Evolutionary conservation across 495 filamentous ascomycete species (phyloP).

Genomic region (Choiromyces venosus): DNA sequence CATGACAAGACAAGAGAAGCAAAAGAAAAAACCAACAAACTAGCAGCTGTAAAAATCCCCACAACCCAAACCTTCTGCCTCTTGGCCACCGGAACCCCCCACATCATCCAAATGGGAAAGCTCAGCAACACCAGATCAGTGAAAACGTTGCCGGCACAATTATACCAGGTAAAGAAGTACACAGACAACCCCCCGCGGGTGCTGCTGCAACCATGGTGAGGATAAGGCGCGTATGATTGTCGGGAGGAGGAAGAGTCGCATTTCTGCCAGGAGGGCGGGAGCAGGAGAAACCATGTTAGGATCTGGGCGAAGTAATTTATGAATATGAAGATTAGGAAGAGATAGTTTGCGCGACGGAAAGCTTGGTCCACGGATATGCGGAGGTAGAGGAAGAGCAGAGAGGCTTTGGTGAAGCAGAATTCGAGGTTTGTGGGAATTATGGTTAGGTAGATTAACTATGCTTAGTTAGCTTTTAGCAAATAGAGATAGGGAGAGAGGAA

Average conservation of each 20-base stretch:
- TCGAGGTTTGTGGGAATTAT: background rate
- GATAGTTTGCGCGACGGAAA: background rate
- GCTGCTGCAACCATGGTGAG: too few species aligned
- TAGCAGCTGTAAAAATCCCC: background rate
- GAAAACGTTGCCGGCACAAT: background rate
- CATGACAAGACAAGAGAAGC: too few species aligned
- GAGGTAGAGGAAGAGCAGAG: background rate
- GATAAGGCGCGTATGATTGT: too few species aligned
- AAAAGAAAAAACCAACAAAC: slow-evolving; percentile 1
- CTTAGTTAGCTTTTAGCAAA: background rate
- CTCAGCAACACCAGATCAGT: background rate
- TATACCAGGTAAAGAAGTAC: background rate
- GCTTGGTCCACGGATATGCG: background rate
- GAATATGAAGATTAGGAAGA: background rate
- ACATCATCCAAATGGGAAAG: background rate
- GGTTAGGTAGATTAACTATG: background rate
- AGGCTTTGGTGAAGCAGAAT: background rate
- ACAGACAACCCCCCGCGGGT: too few species aligned
- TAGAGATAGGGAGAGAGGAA: background rate
- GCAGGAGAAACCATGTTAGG: background rate
- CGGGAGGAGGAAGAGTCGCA: too few species aligned
- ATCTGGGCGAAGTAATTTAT: background rate
- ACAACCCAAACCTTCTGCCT: background rate
- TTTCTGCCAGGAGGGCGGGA: too few species aligned
- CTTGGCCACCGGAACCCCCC: background rate